A percentile compares a stretch with the other conserved stretches of the same genome.
phyloP scores from a whole-genome alignment of 2,329 filamentous ascomycete species.

The Talaromyces sp. region DNA sequence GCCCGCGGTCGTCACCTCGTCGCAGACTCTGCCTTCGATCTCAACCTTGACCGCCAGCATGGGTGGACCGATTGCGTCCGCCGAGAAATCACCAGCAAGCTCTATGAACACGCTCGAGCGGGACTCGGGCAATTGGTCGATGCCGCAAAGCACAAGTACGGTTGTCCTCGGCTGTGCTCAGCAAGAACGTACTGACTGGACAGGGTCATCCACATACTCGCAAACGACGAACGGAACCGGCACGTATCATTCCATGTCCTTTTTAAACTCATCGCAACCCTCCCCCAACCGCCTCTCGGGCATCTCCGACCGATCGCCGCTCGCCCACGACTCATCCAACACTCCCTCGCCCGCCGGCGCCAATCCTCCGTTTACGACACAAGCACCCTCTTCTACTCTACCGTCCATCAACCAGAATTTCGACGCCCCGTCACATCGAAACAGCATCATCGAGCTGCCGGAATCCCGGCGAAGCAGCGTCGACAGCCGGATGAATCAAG shows the following conservation, averaged over 20 bases:
- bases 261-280: slow-evolving; percentile 44
- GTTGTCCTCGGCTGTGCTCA: slow-evolving; percentile 7
- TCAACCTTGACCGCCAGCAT: slow-evolving; percentile 47
- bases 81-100: slow-evolving; percentile 42
- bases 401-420: slow-evolving; percentile 59
- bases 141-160: slow-evolving; percentile 56
- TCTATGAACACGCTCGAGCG: slow-evolving; percentile 49
- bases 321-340: slow-evolving; percentile 38
- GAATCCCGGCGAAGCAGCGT: slow-evolving; percentile 50
- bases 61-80: slow-evolving; percentile 28
- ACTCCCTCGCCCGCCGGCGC: slow-evolving; percentile 37
- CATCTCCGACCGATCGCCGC: slow-evolving; percentile 40
- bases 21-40: slow-evolving; percentile 46
- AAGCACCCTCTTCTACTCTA: slow-evolving; percentile 43
- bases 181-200: slow-evolving; percentile 24
- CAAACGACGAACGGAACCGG: slow-evolving; percentile 44
- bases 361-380: slow-evolving; percentile 35
- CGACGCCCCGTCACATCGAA: slow-evolving; percentile 47
- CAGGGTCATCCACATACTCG: slow-evolving; percentile 50
- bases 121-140: slow-evolving; percentile 59
- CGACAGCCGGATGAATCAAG: slow-evolving; percentile 49
- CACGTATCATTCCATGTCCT: slow-evolving; percentile 43
- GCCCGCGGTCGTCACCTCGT: slow-evolving; percentile 29
- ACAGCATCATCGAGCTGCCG: slow-evolving; percentile 39
- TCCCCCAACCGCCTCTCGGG: slow-evolving; percentile 42